phyloP scores from a whole-genome alignment of 2,329 filamentous ascomycete species.

The Tolypocladium amazonense region DNA sequence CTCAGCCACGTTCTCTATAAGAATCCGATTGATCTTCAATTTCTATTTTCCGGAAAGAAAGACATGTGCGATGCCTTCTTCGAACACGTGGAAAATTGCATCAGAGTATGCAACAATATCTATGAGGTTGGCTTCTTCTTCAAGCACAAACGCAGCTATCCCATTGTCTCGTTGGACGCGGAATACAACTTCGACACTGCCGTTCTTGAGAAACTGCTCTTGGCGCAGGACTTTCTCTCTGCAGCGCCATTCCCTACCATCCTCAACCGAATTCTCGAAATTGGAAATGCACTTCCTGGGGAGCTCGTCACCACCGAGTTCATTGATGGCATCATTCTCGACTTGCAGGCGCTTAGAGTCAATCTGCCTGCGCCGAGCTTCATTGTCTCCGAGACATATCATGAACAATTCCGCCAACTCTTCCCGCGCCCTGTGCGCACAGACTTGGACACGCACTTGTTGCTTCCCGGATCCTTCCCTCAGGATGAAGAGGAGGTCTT shows the following conservation, averaged over 20 bases:
- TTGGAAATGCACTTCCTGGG: not conserved
- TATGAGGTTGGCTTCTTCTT: constrained; percentile 17
- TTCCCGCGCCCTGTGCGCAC: constrained; percentile 10
- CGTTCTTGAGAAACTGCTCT: constrained; percentile 7
- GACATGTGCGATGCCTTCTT: constrained; percentile 12
- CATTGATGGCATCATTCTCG: constrained; percentile 15
- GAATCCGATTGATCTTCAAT: constrained; percentile 9
- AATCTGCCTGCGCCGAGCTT: constrained; percentile 18
- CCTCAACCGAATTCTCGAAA: constrained; percentile 13
- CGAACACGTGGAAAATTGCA: constrained; percentile 9
- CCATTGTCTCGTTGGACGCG: constrained; percentile 11
- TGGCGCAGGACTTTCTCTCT: constrained; percentile 15
- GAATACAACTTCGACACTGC: constrained; percentile 10
- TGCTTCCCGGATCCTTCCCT: constrained; percentile 17
- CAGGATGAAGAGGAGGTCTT: constrained; percentile 8
- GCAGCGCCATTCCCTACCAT: constrained; percentile 13
- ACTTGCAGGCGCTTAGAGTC: constrained; percentile 16
- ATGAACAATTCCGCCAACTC: constrained; percentile 9
- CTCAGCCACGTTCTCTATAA: constrained; percentile 11
- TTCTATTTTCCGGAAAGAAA: constrained; percentile 4
- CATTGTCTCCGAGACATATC: constrained; percentile 13
- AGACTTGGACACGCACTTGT: constrained; percentile 6
- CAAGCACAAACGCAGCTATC: constrained; percentile 12
- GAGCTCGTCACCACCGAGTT: constrained; percentile 11
- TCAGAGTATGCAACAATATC: constrained; percentile 11